These are phyloP conservation scores for Pugionium dolabratum DNA, from an alignment of 345 rosid genomes.

Conservation along the genomic window DNA sequence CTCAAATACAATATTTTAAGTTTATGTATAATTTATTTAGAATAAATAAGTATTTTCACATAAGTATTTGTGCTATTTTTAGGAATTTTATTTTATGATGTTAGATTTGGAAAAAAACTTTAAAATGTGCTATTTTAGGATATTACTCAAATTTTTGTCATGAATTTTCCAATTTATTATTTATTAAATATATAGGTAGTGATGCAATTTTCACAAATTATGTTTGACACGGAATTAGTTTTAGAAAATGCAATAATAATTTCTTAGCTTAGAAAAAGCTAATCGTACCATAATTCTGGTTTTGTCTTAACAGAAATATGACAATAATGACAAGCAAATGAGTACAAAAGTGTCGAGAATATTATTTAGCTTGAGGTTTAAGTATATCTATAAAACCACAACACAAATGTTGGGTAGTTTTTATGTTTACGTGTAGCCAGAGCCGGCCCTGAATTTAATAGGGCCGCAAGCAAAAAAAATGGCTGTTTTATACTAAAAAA, in stretches of 20 bases:
- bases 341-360: conserved; percentile 29
- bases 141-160: too few relatives aligned
- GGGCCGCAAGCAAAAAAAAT: too few relatives aligned
- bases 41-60: too few relatives aligned
- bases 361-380: conserved; percentile 35
- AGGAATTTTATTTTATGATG: too few relatives aligned
- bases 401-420: conserved; percentile 20
- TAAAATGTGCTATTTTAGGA: too few relatives aligned
- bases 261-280: not conserved
- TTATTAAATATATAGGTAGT: not conserved
- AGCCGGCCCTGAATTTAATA: too few relatives aligned
- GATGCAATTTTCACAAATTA: not conserved
- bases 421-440: conserved; percentile 33
- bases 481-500: too few relatives aligned
- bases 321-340: conserved; percentile 21
- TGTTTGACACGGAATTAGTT: not conserved
- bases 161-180: too few relatives aligned
- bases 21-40: too few relatives aligned
- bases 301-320: conserved; percentile 1
- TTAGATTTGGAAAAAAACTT: too few relatives aligned
- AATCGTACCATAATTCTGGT: not conserved
- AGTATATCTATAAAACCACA: conserved; percentile 2
- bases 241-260: not conserved
- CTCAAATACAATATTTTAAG: too few relatives aligned
- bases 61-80: too few relatives aligned